Base-by-base conservation (phyloP, 768 basidiomycete genomes). In the Hysterangium stoloniferum region DNA sequence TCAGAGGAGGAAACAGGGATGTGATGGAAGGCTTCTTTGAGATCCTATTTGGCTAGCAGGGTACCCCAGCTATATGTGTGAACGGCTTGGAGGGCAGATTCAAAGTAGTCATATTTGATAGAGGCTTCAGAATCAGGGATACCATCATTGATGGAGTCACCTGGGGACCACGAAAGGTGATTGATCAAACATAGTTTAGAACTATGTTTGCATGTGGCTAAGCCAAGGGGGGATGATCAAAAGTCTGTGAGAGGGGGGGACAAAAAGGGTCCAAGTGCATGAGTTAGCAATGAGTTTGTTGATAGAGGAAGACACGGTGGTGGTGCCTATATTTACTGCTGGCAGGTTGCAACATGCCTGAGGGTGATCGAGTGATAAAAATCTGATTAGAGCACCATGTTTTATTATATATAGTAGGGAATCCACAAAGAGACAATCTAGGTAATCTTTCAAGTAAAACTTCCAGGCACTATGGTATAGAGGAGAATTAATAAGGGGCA, bases 1-100 rank as follows among this genome's bases (percentile, higher is more conserved):
- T 71, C 68, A 0, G 43, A 47, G 1, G 49, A 38, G 4, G 58
- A 56, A 2, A 71, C 56, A 1, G 65, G 67, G 27, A 70, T 64
- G 36, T 69, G 69, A n/a, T n/a, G n/a, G n/a, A n/a, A n/a, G n/a
- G n/a, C n/a, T n/a, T n/a, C n/a, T n/a, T n/a, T 59, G 7, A 71
- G 58, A 46, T 71, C 67, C 13, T 68, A 62, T 49, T 70, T 70
- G 6, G 56, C 60, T 53, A 71, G 59, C 1, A 65, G 55, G 1
- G 65, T 60, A 9, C 64, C 59, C 1, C 34, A 59, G 1, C 68
- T 64, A 1, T 60, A 60, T 0, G 3, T 22, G 33, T 17, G 33
- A 17, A 34, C 33, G 17, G 17, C 11, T 3, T 1, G 1, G 8
- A 51, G n/a, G 6, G 40, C 49, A 1, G 9, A 27, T 15, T 51